Percentiles rank a stretch among this genome's conserved stretches.
These are phyloP conservation scores for Penicillium roqueforti DNA, from an alignment of 495 filamentous ascomycete species.

Conservation along the genomic window DNA sequence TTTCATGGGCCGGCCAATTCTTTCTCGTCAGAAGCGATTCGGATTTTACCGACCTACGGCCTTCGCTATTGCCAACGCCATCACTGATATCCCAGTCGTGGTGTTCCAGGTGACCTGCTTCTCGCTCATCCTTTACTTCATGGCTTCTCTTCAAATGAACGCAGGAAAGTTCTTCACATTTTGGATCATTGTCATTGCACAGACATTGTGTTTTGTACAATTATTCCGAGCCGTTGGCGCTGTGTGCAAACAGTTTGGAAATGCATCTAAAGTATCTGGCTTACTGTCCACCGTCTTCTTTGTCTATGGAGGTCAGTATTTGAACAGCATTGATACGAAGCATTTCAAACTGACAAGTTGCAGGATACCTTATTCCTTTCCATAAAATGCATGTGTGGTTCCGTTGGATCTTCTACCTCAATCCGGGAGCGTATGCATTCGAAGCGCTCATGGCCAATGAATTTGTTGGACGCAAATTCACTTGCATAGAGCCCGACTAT, in stretches of 20 bases:
- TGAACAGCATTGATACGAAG: constrained; percentile 16
- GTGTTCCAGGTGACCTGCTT: constrained; percentile 65
- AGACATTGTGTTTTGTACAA: constrained; percentile 69
- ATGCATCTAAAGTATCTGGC: constrained; percentile 74
- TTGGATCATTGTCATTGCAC: constrained; percentile 62
- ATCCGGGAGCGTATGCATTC: constrained; percentile 82
- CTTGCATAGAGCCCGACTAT: constrained; percentile 64
- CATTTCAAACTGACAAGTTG: constrained; percentile 55
- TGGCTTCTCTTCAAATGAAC: constrained; percentile 60
- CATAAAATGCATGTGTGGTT: constrained; percentile 74
- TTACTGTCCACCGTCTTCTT: constrained; percentile 76
- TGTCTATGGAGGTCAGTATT: constrained; percentile 67
- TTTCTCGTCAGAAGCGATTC: constrained; percentile 47
- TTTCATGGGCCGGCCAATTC: constrained; percentile 42
- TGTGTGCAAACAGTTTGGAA: constrained; percentile 76
- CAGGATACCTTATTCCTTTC: constrained; percentile 81
- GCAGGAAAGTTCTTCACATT: constrained; percentile 78
- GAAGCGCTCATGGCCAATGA: constrained; percentile 91
- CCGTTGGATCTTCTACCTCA: constrained; percentile 85
- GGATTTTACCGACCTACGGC: constrained; percentile 77
- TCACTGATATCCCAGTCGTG: constrained; percentile 68
- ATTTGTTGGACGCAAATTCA: constrained; percentile 72
- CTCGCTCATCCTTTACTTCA: constrained; percentile 74
- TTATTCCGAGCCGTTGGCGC: constrained; percentile 75
- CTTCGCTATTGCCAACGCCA: constrained; percentile 74